Base-by-base conservation (phyloP, 306 rosid species). In the Trifolium repens region DNA sequence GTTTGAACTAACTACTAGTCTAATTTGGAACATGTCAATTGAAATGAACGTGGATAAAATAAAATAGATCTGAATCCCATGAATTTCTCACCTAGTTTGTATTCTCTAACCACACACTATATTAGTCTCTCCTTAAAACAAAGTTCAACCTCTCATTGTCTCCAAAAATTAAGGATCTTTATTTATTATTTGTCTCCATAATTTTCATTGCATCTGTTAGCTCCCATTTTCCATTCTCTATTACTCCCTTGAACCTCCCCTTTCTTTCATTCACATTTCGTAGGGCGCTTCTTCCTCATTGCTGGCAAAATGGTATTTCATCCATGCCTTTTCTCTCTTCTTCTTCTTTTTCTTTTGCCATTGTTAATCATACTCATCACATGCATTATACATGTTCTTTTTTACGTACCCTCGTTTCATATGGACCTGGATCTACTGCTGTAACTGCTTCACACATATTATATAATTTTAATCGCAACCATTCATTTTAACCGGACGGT, bases 231-330 rank as follows among this genome's bases (percentile, higher is more conserved):
- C 62, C 84, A 81, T 75, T 86, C 88, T 85, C 72, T 57, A 67
- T 78, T 74, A 53, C 67, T 74, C 70, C 62, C 69, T 62, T 8
- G 9, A 37, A 24, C 67, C 22, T 60, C 27, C 76, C 71, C 16
- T 76, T 79, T 82, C 66, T 70, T 71, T 78, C 72, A 22, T 78
- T 50, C 84, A 80, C 81, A 83, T 83, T 80, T 84, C 86, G 32
- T 81, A 74, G 83, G 88, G 82, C 84, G 79, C 85, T 85, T 79
- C 89, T 82, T 85, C 83, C 85, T 83, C 87, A 79, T 83, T 81
- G 82, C 88, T 86, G 87, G 80, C 89, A 89, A 87, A 83, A 91
- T 91, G 97, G 97, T 91, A 87, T 24, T 34, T 69, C 4, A 43
- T 49, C 1, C 46, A 61, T 37, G 15, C 37, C 49, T 19, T 34